Base-by-base conservation (phyloP, 192 early-diverging fungal species). In the Coemansia umbellata region DNA sequence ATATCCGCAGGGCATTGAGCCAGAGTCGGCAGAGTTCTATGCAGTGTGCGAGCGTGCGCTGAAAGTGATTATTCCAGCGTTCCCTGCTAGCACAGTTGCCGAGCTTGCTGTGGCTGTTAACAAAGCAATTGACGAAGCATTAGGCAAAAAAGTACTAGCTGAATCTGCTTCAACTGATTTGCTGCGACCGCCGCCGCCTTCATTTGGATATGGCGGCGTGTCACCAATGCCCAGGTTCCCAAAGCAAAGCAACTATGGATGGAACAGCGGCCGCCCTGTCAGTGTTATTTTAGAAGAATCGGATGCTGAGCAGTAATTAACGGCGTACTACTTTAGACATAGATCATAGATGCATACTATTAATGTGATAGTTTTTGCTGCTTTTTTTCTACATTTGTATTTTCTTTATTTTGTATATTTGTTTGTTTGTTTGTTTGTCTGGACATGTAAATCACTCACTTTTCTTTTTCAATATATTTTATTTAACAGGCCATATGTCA, bases 251-350 rank as follows among this genome's bases (percentile, higher is more conserved):
- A 58, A 39, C 21, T 15, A 45, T 45, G 43, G 43, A 26, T 26
- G 43, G 43, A 45, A 27, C 43, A 45, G 24, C 14, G 67, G 67
- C 8, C 58, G 67, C 5, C 67, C 67, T 1, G 67, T 69, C 11
- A 69, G 67, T 17, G 60, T 69, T 22, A 69, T 69, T 22, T 53
- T 63, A 31, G 70, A 72, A 21, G 70, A 74, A 51, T 66, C 70
- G 11, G 70, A 74, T 43, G 31, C 50, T 9, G 63, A 74, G 17
- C 41, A 43, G 21, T 24, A 42, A 18, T 26, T 32, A 37, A 24
- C 14, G 32, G 8, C n/a, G 33, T 35, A 17, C 13, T 37, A 37
- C 3, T 37, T 56, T 28, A 27, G n/a, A n/a, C n/a, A n/a, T n/a
- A n/a, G n/a, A n/a, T n/a, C n/a, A n/a, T n/a, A n/a, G n/a, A n/a